Percentiles rank a stretch among this genome's conserved stretches.
Evolutionary conservation across 805 yeast genomes (phyloP).

Genomic region (Pichia insulana): DNA sequence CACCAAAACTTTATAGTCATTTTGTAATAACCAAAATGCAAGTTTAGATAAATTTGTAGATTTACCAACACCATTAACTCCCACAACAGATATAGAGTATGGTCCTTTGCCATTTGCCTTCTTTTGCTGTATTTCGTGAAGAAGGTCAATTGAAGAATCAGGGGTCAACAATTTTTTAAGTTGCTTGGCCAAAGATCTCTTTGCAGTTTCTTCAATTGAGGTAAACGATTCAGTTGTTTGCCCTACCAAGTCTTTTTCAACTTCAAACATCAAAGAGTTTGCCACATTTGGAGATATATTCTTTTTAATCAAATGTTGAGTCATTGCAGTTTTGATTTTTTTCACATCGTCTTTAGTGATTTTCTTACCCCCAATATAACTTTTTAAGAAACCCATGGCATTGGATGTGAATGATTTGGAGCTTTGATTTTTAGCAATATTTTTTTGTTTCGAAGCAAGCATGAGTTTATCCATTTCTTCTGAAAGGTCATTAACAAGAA

Average conservation of each 20-base stretch:
- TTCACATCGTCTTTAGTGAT: slow-evolving; percentile 56
- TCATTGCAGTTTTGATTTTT: slow-evolving; percentile 55
- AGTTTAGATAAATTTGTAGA: slow-evolving; percentile 90
- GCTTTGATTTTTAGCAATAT: slow-evolving; percentile 14
- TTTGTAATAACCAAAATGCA: slow-evolving; percentile 92
- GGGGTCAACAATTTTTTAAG: slow-evolving; percentile 80
- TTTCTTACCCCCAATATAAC: slow-evolving; percentile 60
- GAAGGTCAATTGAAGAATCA: slow-evolving; percentile 76
- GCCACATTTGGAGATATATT: slow-evolving; percentile 92
- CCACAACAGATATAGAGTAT: slow-evolving; percentile 93
- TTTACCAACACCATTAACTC: slow-evolving; percentile 97
- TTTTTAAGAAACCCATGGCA: slow-evolving; percentile 51
- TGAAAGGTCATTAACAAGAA: slow-evolving; percentile 55
- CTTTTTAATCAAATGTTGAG: slow-evolving; percentile 71
- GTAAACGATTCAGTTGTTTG: slow-evolving; percentile 69
- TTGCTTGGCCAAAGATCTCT: slow-evolving; percentile 50
- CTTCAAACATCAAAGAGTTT: slow-evolving; percentile 55
- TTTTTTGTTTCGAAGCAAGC: slow-evolving; percentile 14
- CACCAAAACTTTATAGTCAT: slow-evolving; percentile 74
- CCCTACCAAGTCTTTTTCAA: slow-evolving; percentile 61
- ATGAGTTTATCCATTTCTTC: slow-evolving; percentile 40
- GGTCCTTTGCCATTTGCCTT: slow-evolving; percentile 42
- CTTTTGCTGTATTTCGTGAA: slow-evolving; percentile 64
- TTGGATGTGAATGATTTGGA: slow-evolving; percentile 23
- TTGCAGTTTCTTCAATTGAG: slow-evolving; percentile 63